These are phyloP conservation scores for Globisporangium yorkense DNA, from an alignment of 352 stramenopile species.

Conservation along the genomic window DNA sequence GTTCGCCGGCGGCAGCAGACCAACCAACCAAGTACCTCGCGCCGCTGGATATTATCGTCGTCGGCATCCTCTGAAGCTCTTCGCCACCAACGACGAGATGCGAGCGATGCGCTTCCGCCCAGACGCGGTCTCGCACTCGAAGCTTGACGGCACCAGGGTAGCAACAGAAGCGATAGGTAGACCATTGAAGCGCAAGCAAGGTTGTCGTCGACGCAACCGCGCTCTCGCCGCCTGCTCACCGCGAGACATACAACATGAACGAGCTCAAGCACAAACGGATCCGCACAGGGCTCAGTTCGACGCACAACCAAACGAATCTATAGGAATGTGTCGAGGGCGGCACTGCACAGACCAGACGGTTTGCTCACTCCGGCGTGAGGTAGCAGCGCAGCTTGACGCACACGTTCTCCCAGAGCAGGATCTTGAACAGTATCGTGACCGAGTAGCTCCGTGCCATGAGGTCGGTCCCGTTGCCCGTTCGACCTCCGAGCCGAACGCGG, in stretches of 20 bases:
- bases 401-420: conserved; percentile 25
- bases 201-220: too few relatives aligned
- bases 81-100: neutral
- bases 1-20: neutral
- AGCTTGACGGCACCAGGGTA: too few relatives aligned
- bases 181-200: too few relatives aligned
- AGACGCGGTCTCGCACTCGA: neutral
- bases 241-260: too few relatives aligned
- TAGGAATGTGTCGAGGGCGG: conserved; percentile 3
- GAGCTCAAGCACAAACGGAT: too few relatives aligned
- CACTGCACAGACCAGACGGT: neutral
- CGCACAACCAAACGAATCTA: neutral
- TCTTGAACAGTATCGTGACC: conserved; percentile 16
- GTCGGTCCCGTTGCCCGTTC: conserved; percentile 15
- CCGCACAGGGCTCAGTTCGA: too few relatives aligned
- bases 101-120: neutral
- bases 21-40: neutral
- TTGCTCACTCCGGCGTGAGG: neutral
- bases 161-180: neutral
- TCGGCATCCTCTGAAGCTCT: neutral
- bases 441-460: conserved; percentile 19
- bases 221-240: too few relatives aligned
- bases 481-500: conserved; percentile 15
- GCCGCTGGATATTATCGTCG: neutral
- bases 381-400: conserved; percentile 13